These are phyloP conservation scores for Arthroderma sp. DNA, from an alignment of 2,329 filamentous ascomycete species.

Conservation along the genomic window DNA sequence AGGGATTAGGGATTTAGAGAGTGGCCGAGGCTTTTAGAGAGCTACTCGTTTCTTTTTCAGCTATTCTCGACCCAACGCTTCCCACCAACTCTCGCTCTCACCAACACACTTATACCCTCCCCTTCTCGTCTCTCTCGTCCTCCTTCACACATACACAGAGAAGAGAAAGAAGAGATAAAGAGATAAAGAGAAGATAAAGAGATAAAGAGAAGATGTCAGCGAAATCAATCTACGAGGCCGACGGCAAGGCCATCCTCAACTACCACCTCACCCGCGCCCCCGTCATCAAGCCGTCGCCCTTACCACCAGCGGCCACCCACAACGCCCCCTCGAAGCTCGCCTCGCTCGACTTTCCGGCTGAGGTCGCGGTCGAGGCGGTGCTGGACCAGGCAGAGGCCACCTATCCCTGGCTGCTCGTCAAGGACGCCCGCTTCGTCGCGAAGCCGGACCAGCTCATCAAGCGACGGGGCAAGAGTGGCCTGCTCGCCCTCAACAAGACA, in stretches of 20 bases:
- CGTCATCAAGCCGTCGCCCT: constrained; percentile 95
- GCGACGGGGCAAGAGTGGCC: constrained; percentile 96
- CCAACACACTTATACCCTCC: neutral
- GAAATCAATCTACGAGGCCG: constrained; percentile 96
- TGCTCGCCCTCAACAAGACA: constrained; percentile 90
- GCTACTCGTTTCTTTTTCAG: no score
- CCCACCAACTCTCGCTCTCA: neutral
- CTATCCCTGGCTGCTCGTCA: constrained; percentile 85
- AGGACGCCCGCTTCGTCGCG: constrained; percentile 84
- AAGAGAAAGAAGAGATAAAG: no score
- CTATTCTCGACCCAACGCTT: neutral
- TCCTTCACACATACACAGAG: no score
- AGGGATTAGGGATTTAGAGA: no score
- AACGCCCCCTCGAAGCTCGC: constrained; percentile 86
- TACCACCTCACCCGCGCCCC: constrained; percentile 97
- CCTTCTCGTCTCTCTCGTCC: no score
- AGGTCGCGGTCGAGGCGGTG: constrained; percentile 67
- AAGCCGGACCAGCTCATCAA: constrained; percentile 99
- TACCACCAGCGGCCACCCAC: constrained; percentile 71
- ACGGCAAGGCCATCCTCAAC: constrained; percentile 99
- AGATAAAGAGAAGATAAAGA: no score
- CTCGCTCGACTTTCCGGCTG: constrained; percentile 84
- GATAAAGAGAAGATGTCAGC: constrained; percentile 87
- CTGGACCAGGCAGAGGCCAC: constrained; percentile 92
- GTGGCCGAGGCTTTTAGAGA: no score